Evolutionary conservation across 2,329 filamentous ascomycete genomes (phyloP).

Genomic region (Colletotrichum sp.): DNA sequence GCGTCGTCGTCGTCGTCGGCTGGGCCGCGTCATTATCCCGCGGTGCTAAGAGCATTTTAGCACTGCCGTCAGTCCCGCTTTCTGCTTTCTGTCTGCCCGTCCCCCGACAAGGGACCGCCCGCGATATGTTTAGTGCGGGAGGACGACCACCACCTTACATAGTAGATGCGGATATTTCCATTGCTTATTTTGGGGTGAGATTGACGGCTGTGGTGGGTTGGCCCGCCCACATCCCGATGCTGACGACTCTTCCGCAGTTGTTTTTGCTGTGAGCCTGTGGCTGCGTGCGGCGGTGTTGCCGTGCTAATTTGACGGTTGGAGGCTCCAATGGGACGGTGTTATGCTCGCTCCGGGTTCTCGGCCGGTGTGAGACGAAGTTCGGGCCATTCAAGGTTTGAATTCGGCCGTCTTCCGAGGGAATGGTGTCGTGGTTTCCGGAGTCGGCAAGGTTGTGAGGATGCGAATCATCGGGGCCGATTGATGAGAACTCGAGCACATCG

Average conservation of each 20-base stretch:
- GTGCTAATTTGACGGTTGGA: background rate
- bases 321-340: background rate
- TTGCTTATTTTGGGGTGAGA: background rate
- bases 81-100: background rate
- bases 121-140: background rate
- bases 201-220: background rate
- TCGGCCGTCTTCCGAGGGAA: background rate
- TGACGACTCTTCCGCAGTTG: background rate
- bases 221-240: slow-evolving; percentile 6
- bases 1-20: background rate
- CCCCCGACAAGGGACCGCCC: background rate
- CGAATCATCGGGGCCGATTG: background rate
- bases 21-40: slow-evolving; percentile 16
- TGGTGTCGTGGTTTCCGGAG: background rate
- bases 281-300: background rate
- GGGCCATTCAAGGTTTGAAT: background rate
- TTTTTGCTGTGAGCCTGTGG: background rate
- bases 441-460: background rate
- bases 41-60: background rate
- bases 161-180: background rate
- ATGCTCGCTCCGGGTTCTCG: background rate
- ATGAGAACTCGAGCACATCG: background rate
- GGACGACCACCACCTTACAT: background rate
- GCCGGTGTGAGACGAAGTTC: background rate
- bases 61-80: slow-evolving; percentile 7